Percentiles rank a stretch among this genome's conserved stretches.
These are phyloP conservation scores for Globisporangium radiosum DNA, from an alignment of 352 stramenopile species.

Conservation along the genomic window DNA sequence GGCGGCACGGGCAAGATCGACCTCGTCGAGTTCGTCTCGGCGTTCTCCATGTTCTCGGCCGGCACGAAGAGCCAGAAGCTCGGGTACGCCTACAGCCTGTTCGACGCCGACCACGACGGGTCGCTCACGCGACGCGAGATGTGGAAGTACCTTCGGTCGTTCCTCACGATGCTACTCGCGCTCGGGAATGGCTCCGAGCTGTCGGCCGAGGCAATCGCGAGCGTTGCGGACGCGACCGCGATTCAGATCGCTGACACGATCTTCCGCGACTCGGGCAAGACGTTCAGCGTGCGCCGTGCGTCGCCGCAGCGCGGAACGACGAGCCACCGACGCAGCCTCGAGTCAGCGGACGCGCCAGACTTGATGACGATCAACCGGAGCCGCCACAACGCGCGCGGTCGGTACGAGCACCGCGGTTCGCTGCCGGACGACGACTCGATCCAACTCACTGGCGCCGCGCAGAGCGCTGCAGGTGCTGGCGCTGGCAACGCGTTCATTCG, in stretches of 20 bases:
- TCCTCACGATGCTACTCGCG: slow-evolving; percentile 92
- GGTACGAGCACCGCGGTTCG: slow-evolving; percentile 69
- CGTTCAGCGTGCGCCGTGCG: slow-evolving; percentile 44
- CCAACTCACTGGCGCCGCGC: slow-evolving; percentile 44
- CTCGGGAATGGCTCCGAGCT: slow-evolving; percentile 87
- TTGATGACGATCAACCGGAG: slow-evolving; percentile 26
- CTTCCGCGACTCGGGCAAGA: slow-evolving; percentile 81
- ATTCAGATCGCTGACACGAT: slow-evolving; percentile 80
- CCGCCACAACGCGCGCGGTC: slow-evolving; percentile 21
- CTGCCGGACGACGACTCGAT: slow-evolving; percentile 53
- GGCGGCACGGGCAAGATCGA: slow-evolving; percentile 81
- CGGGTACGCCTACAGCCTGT: slow-evolving; percentile 84
- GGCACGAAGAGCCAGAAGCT: slow-evolving; percentile 96
- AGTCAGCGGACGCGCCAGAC: slow-evolving; percentile 40
- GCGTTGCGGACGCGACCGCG: slow-evolving; percentile 69
- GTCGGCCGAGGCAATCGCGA: slow-evolving; percentile 75
- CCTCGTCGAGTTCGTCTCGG: slow-evolving; percentile 89
- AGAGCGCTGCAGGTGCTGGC: slow-evolving; percentile 44
- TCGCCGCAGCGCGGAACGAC: slow-evolving; percentile 20
- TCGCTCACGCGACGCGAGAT: slow-evolving; percentile 89
- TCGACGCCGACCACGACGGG: slow-evolving; percentile 88
- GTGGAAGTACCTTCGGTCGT: slow-evolving; percentile 91
- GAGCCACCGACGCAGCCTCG: slow-evolving; percentile 46
- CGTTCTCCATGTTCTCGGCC: slow-evolving; percentile 90
- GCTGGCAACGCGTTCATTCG: slow-evolving; percentile 64